Evolutionary conservation across 2,329 filamentous ascomycete genomes (phyloP).

Genomic region (Colletotrichum tamarilloi): DNA sequence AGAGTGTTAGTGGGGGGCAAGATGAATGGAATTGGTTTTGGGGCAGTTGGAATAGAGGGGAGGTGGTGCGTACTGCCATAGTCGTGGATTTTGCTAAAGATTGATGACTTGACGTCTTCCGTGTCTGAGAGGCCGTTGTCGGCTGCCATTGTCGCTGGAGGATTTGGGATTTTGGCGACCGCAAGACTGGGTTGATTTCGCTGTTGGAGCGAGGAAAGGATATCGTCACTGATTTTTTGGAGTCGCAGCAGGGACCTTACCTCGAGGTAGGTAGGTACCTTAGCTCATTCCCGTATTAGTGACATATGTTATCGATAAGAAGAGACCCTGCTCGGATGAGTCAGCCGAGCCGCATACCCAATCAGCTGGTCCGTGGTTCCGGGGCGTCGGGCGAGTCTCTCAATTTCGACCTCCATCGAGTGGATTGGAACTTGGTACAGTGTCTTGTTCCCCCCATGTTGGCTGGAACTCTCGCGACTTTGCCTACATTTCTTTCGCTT

Average conservation of each 20-base stretch:
- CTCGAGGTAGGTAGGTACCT: neutral
- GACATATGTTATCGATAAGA: conserved; percentile 34
- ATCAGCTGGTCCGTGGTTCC: conserved; percentile 14
- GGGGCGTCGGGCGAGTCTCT: neutral
- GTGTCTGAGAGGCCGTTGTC: neutral
- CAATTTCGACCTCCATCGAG: conserved; percentile 30
- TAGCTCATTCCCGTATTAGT: conserved; percentile 1
- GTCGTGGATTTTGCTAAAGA: conserved; percentile 47
- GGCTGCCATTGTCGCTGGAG: conserved; percentile 8
- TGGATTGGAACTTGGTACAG: conserved; percentile 19
- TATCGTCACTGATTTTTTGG: conserved; percentile 24
- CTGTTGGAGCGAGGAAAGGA: neutral
- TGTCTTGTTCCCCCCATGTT: conserved; percentile 14
- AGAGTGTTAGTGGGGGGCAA: conserved; percentile 11
- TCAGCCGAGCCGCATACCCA: conserved; percentile 23
- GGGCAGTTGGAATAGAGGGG: neutral
- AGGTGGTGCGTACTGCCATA: conserved; percentile 61
- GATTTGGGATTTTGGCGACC: neutral
- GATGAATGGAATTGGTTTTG: neutral
- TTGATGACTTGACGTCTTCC: conserved; percentile 6
- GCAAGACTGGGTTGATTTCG: neutral
- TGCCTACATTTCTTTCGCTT: neutral
- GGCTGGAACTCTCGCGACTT: neutral
- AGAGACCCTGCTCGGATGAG: conserved; percentile 13
- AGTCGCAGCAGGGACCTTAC: neutral